phyloP scores from a whole-genome alignment of 1,284 basidiomycete genomes.

The Leucoagaricus sp. region DNA sequence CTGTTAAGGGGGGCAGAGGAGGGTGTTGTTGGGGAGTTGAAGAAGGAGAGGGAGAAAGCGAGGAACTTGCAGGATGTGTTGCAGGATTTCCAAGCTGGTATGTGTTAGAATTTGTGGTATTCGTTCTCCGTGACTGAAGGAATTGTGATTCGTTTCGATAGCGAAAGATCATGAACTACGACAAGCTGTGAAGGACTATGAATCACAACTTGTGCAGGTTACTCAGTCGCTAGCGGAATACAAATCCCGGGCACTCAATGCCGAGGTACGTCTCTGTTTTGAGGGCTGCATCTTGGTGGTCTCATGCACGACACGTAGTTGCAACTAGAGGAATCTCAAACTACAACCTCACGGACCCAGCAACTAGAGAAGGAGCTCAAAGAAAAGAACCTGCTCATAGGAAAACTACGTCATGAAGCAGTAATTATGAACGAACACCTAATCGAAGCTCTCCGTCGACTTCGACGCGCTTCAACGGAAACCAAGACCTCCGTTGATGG shows the following conservation, averaged over 20 bases:
- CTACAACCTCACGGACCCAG: slow-evolving; percentile 64
- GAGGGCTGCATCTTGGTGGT: neutral
- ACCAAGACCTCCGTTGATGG: slow-evolving; percentile 81
- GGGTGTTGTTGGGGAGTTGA: slow-evolving; percentile 55
- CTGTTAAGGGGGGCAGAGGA: slow-evolving; percentile 60
- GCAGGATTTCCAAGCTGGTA: slow-evolving; percentile 92
- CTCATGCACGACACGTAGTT: slow-evolving; percentile 39
- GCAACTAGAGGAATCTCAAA: slow-evolving; percentile 73
- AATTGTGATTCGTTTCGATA: slow-evolving; percentile 26
- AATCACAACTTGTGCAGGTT: slow-evolving; percentile 69
- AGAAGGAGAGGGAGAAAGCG: slow-evolving; percentile 75
- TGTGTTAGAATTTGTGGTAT: slow-evolving; percentile 27
- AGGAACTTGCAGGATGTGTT: slow-evolving; percentile 90
- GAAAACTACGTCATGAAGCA: slow-evolving; percentile 93
- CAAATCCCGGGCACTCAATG: slow-evolving; percentile 83
- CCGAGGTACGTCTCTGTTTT: slow-evolving; percentile 60
- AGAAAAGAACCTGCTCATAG: slow-evolving; percentile 91
- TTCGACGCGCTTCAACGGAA: slow-evolving; percentile 84
- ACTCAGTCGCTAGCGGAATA: slow-evolving; percentile 81
- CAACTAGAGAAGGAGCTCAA: slow-evolving; percentile 89
- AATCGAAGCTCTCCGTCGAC: slow-evolving; percentile 92
- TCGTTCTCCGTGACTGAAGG: neutral
- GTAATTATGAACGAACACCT: slow-evolving; percentile 98
- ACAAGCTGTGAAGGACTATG: slow-evolving; percentile 82
- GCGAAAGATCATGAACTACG: slow-evolving; percentile 77